These are phyloP conservation scores for Penicillium thymicola DNA, from an alignment of 2,329 filamentous ascomycete species.

Conservation along the genomic window DNA sequence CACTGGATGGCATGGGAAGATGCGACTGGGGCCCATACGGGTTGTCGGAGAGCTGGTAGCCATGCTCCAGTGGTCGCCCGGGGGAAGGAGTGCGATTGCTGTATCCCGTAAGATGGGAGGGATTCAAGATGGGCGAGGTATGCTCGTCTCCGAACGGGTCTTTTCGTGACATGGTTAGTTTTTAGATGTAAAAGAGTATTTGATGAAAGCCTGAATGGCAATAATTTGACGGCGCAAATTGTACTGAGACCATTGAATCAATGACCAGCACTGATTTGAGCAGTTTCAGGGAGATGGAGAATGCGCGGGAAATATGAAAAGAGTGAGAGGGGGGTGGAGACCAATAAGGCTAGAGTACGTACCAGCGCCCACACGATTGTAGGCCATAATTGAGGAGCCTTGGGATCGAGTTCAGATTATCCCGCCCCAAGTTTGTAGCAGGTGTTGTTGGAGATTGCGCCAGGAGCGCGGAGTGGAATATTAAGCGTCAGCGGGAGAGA, in stretches of 20 bases:
- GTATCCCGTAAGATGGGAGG: constrained; percentile 44
- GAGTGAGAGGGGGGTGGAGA: constrained; percentile 2
- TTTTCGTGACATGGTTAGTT: constrained; percentile 29
- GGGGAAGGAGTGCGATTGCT: constrained; percentile 68
- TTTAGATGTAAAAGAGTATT: not conserved
- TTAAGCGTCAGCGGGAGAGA: constrained; percentile 11
- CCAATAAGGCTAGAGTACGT: constrained; percentile 40
- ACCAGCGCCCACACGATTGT: constrained; percentile 65
- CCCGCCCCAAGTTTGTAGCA: constrained; percentile 21
- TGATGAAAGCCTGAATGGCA: not conserved
- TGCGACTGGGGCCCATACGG: constrained; percentile 60
- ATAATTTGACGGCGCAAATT: not conserved
- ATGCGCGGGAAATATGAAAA: not conserved
- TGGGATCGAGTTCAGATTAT: constrained; percentile 22
- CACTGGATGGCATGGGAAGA: constrained; percentile 68
- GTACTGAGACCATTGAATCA: not conserved
- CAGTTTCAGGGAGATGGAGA: not conserved
- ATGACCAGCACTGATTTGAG: constrained; percentile 3
- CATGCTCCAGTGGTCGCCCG: constrained; percentile 63
- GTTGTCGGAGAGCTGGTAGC: constrained; percentile 80
- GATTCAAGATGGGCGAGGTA: constrained; percentile 49
- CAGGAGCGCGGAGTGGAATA: constrained; percentile 23
- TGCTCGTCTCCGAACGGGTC: constrained; percentile 44
- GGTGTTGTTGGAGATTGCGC: constrained; percentile 29
- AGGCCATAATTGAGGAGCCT: constrained; percentile 49